Conservation (phyloP, 1,139 yeast genomes). For the Geotrichum fermentans region DNA sequence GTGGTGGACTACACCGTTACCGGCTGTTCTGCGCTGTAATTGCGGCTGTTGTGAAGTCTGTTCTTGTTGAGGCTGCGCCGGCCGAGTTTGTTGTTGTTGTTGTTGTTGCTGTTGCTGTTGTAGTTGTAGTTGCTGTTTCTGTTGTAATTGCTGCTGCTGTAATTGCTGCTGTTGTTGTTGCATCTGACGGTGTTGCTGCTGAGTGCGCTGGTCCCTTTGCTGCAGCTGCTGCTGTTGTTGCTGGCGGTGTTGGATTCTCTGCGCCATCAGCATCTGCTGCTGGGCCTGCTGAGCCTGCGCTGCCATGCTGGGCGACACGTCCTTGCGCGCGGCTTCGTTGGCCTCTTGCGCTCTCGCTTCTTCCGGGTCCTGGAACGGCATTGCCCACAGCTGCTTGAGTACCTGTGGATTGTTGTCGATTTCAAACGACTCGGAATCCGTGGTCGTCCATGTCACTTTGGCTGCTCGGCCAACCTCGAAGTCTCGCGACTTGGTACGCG, state of each 20-base stretch:
- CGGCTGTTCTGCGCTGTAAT: too few relatives aligned
- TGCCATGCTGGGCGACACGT: conserved; percentile 15
- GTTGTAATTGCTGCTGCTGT: conserved; percentile 4
- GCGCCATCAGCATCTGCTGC: conserved; percentile 17
- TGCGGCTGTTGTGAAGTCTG: too few relatives aligned
- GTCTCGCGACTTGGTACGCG: too few relatives aligned
- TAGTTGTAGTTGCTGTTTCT: conserved; percentile 1
- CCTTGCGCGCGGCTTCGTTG: background rate
- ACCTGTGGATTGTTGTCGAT: conserved; percentile 3
- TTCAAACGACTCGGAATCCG: too few relatives aligned
- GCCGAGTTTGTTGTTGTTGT: too few relatives aligned
- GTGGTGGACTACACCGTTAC: too few relatives aligned
- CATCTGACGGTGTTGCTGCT: too few relatives aligned
- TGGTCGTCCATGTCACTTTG: too few relatives aligned
- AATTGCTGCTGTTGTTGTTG: too few relatives aligned
- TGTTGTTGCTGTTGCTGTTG: conserved; percentile 3
- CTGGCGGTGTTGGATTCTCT: conserved; percentile 9
- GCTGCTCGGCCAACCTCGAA: too few relatives aligned
- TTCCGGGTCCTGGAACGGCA: conserved; percentile 7
- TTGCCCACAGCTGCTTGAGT: conserved; percentile 8
- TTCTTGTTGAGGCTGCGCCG: too few relatives aligned
- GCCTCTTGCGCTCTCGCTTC: background rate
- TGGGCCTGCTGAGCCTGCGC: conserved; percentile 20
- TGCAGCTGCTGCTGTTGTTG: conserved; percentile 9
- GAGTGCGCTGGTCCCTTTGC: conserved; percentile 2